phyloP scores from a whole-genome alignment of 2,329 filamentous ascomycete genomes.

The Xylaria sp. region DNA sequence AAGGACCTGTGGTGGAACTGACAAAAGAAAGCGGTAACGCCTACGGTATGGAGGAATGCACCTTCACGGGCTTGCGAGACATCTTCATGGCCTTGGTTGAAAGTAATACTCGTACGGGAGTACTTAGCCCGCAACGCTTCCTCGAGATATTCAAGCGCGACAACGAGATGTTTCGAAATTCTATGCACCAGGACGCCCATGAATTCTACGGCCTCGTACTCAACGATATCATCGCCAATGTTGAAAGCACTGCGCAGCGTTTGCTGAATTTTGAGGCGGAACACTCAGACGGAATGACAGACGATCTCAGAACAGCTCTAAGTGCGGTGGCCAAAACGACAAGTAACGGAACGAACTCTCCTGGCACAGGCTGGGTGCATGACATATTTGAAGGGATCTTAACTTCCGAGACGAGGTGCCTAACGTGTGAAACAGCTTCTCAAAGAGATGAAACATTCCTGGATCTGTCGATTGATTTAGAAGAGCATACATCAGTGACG shows the following conservation, averaged over 20 bases:
- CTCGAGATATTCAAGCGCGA: constrained; percentile 92
- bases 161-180: constrained; percentile 96
- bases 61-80: constrained; percentile 94
- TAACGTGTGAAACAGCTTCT: constrained; percentile 95
- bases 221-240: constrained; percentile 95
- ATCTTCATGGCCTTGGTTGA: constrained; percentile 92
- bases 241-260: constrained; percentile 84
- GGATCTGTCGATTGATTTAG: constrained; percentile 94
- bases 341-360: constrained; percentile 61
- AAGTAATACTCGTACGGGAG: constrained; percentile 83
- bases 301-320: constrained; percentile 62
- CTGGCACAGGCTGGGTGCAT: constrained; percentile 89
- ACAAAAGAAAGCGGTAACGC: constrained; percentile 80
- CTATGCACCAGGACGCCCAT: constrained; percentile 98
- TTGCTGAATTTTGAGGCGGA: constrained; percentile 63
- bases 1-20: constrained; percentile 87
- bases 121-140: constrained; percentile 91
- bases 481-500: constrained; percentile 95
- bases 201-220: constrained; percentile 94
- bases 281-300: constrained; percentile 57
- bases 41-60: constrained; percentile 93
- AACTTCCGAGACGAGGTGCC: constrained; percentile 94
- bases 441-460: constrained; percentile 96
- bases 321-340: constrained; percentile 52
- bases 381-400: constrained; percentile 95